Conservation (phyloP, 495 filamentous ascomycete genomes). For the Aspergillus haitiensis region DNA sequence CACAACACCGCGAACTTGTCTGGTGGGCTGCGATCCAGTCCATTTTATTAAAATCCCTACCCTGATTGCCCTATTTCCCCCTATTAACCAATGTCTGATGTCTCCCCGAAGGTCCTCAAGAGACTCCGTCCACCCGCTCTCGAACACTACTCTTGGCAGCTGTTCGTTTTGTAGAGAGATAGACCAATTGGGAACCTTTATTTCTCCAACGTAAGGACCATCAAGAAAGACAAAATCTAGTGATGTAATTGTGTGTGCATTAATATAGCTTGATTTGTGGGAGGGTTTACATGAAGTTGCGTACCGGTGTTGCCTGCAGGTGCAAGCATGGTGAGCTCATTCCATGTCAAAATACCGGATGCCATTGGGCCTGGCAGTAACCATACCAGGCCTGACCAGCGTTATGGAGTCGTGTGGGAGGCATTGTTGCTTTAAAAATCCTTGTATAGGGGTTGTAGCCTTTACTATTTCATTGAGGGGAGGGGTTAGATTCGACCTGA, state of each 20-base stretch:
- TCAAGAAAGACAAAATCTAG: background rate
- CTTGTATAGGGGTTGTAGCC: background rate
- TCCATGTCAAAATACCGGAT: background rate
- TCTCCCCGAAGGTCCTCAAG: background rate
- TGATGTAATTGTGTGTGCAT: background rate
- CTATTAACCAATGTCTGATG: background rate
- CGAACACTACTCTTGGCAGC: conserved; percentile 12
- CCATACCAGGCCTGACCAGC: background rate
- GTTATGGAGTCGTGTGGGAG: background rate
- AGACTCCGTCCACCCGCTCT: conserved; percentile 1
- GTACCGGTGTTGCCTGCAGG: background rate
- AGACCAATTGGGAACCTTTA: background rate
- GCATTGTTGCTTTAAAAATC: background rate
- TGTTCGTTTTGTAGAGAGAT: background rate
- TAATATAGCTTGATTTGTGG: background rate
- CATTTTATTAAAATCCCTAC: background rate
- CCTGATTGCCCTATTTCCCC: background rate
- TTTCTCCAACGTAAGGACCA: background rate
- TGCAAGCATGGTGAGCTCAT: background rate
- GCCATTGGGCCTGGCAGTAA: background rate
- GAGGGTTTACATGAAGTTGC: background rate
- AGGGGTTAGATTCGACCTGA: background rate
- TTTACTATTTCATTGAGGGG: background rate
- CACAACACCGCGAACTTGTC: background rate
- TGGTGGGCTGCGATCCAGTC: background rate